These are phyloP conservation scores for Yamadazyma pseudoaaseri DNA, from an alignment of 1,139 yeast species.

Conservation along the genomic window DNA sequence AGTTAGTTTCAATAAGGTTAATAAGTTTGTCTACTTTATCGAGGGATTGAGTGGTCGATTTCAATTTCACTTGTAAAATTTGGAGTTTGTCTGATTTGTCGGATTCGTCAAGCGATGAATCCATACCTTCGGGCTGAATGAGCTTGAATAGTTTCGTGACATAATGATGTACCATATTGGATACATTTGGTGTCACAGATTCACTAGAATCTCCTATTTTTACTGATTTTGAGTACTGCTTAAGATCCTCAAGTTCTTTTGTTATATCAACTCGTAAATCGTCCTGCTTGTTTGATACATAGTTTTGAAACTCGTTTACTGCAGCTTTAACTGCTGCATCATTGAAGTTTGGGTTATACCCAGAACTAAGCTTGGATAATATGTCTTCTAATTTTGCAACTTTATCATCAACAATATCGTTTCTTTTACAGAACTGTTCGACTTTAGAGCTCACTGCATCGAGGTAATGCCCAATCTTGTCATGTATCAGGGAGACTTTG, in stretches of 20 bases:
- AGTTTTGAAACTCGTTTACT: constrained; percentile 59
- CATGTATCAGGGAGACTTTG: constrained; percentile 17
- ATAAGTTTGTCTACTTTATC: constrained; percentile 18
- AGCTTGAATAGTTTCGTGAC: constrained; percentile 10
- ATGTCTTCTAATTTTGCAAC: constrained; percentile 38
- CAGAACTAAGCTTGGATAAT: constrained; percentile 45
- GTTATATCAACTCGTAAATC: neutral
- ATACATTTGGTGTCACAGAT: constrained; percentile 19
- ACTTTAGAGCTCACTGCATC: constrained; percentile 11
- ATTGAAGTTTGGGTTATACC: constrained; percentile 86
- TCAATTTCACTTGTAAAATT: constrained; percentile 16
- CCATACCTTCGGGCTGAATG: neutral
- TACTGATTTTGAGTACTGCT: constrained; percentile 12
- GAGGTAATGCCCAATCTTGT: constrained; percentile 19
- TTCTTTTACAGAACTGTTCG: neutral
- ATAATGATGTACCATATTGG: constrained; percentile 27
- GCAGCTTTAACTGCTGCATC: constrained; percentile 84
- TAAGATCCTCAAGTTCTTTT: constrained; percentile 12
- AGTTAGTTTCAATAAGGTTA: constrained; percentile 16
- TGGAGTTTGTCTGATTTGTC: constrained; percentile 6
- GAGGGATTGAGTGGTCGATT: constrained; percentile 16
- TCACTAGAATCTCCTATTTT: constrained; percentile 3
- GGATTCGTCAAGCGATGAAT: neutral
- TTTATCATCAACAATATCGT: neutral
- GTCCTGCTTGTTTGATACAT: constrained; percentile 37